These are phyloP conservation scores for Xylaria polymorpha DNA, from an alignment of 2,329 filamentous ascomycete genomes.

Conservation along the genomic window DNA sequence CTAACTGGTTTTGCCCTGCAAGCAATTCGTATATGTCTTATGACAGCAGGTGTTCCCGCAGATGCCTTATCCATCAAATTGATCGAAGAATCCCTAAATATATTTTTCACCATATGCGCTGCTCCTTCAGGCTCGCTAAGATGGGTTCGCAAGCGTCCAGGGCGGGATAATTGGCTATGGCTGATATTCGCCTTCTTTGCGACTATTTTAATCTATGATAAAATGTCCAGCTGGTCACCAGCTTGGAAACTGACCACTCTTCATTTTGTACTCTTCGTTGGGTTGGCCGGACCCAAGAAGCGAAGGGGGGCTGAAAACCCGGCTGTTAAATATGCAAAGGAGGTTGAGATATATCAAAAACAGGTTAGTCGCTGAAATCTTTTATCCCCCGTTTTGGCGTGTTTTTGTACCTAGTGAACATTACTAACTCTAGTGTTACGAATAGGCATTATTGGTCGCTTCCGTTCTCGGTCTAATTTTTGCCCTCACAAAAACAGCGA, in stretches of 20 bases:
- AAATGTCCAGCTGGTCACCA: too few species aligned
- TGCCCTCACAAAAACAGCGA: neutral
- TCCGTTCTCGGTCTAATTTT: neutral
- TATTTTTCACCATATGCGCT: neutral
- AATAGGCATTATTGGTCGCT: neutral
- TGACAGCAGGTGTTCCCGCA: neutral
- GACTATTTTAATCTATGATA: neutral
- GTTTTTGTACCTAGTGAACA: neutral
- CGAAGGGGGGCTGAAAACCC: too few species aligned
- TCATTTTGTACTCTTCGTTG: neutral
- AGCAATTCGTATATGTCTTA: neutral
- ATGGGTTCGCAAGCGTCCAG: neutral
- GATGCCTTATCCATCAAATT: neutral
- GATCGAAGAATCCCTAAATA: neutral
- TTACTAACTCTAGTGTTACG: neutral
- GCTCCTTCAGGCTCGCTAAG: neutral
- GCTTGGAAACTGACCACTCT: neutral
- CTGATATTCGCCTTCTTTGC: neutral
- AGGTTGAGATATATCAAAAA: neutral
- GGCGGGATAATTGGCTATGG: neutral
- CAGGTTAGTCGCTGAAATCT: neutral
- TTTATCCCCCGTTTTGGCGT: neutral
- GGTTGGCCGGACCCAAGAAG: neutral
- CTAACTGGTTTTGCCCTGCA: neutral
- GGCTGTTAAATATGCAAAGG: too few species aligned